Conservation (phyloP, 371 early-diverging fungal genomes). For the Mortierella sp. region DNA sequence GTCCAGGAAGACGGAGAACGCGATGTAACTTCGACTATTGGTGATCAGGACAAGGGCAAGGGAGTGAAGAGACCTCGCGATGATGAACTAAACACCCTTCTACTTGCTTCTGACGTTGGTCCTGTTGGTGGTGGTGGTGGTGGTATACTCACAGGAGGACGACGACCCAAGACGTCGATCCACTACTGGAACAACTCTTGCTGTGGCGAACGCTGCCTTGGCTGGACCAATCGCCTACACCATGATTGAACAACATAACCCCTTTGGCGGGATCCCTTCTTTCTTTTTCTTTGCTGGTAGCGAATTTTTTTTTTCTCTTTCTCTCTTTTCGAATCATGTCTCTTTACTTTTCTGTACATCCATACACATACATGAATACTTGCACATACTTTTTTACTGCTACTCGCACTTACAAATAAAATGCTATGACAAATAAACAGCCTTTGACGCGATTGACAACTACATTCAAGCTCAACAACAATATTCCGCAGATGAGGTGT, state of each 20-base stretch:
- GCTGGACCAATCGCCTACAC: conserved; percentile 24
- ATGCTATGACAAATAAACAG: background rate
- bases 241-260: background rate
- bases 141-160: background rate
- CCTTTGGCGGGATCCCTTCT: too few species aligned
- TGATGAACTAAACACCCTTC: too few species aligned
- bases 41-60: background rate
- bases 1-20: background rate
- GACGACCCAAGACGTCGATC: conserved; percentile 14
- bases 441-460: background rate
- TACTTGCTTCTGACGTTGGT: background rate
- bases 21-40: background rate
- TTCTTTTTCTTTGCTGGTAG: background rate
- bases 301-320: background rate
- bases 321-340: background rate
- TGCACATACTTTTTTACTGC: background rate
- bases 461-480: background rate
- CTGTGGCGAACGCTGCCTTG: conserved; percentile 37
- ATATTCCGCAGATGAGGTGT: background rate
- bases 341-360: background rate
- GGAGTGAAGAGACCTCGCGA: background rate
- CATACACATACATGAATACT: background rate
- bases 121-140: background rate
- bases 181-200: conserved; percentile 41
- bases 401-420: too few species aligned